Evolutionary conservation across 1,284 basidiomycete species (phyloP).

Genomic region (Farysia itapuensis): DNA sequence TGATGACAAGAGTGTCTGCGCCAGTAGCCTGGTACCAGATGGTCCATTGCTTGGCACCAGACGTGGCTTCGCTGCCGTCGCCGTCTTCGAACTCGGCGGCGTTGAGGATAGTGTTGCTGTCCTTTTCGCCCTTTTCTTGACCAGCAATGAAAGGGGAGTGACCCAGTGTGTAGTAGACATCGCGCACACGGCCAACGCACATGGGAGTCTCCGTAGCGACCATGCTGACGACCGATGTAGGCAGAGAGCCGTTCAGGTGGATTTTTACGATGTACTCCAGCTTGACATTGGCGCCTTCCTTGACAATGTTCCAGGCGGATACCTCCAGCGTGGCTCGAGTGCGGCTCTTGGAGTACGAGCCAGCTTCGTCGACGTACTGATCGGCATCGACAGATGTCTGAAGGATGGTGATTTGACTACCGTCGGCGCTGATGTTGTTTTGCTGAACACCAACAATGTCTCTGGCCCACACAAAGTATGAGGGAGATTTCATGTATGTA

Average conservation of each 20-base stretch:
- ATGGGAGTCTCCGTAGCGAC: slow-evolving; percentile 53
- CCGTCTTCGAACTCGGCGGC: slow-evolving; percentile 45
- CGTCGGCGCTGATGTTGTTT: slow-evolving; percentile 21
- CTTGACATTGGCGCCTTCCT: slow-evolving; percentile 43
- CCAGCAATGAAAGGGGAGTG: slow-evolving; percentile 40
- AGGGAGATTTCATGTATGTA: slow-evolving; percentile 49
- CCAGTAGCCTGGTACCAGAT: slow-evolving; percentile 35
- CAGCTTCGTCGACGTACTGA: slow-evolving; percentile 45
- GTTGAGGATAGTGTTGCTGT: slow-evolving; percentile 15
- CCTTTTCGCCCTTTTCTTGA: slow-evolving; percentile 11
- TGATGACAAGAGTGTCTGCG: slow-evolving; percentile 33
- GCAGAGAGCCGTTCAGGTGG: slow-evolving; percentile 47
- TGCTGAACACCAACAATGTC: slow-evolving; percentile 54
- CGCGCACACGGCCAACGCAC: slow-evolving; percentile 49
- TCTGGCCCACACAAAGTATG: slow-evolving; percentile 53
- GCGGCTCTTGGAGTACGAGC: slow-evolving; percentile 42
- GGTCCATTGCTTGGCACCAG: slow-evolving; percentile 43
- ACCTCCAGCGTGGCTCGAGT: slow-evolving; percentile 51
- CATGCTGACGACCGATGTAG: slow-evolving; percentile 43
- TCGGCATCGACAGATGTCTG: slow-evolving; percentile 47
- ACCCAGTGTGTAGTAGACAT: slow-evolving; percentile 41
- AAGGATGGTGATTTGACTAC: slow-evolving; percentile 29
- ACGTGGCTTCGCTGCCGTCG: slow-evolving; percentile 36
- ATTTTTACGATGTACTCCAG: slow-evolving; percentile 54
- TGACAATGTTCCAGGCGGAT: slow-evolving; percentile 40